A percentile compares a stretch with the other conserved stretches of the same genome.
phyloP scores from a whole-genome alignment of 2,329 filamentous ascomycete species.

The Alternaria atra region DNA sequence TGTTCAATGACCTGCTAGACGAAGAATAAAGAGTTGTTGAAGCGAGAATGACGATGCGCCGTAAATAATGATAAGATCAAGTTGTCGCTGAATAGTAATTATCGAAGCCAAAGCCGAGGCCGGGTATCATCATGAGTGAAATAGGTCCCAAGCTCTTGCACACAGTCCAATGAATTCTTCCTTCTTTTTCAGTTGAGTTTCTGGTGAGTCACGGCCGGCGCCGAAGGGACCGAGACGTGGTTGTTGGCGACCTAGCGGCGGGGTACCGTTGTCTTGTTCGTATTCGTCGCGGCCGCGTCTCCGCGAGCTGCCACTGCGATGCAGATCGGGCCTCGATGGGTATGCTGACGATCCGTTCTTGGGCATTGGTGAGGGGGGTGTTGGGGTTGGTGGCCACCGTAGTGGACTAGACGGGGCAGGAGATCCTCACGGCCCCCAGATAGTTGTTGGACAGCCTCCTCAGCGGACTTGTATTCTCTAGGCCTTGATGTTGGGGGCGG shows the following conservation, averaged over 20 bases:
- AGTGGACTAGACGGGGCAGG: constrained; percentile 92
- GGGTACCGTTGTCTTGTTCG: constrained; percentile 84
- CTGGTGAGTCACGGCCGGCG: constrained; percentile 82
- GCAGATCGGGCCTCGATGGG: constrained; percentile 41
- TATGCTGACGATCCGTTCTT: constrained; percentile 46
- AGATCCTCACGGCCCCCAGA: constrained; percentile 92
- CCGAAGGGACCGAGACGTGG: constrained; percentile 71
- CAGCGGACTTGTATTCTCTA: constrained; percentile 92
- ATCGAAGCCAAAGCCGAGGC: constrained; percentile 22
- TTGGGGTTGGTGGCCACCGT: constrained; percentile 94
- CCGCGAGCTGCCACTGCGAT: constrained; percentile 69
- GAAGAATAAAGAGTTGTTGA: constrained; percentile 25
- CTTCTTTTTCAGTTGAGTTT: constrained; percentile 84
- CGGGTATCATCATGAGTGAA: constrained; percentile 74
- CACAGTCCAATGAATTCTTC: constrained; percentile 91
- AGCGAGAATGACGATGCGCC: constrained; percentile 38
- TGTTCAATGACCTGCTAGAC: constrained; percentile 11
- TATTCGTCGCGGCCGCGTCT: constrained; percentile 88
- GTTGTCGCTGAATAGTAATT: constrained; percentile 19
- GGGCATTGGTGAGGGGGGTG: constrained; percentile 81
- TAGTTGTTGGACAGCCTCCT: constrained; percentile 91
- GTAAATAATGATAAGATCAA: constrained; percentile 18
- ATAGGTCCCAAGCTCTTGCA: constrained; percentile 92
- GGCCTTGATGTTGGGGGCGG: constrained; percentile 66
- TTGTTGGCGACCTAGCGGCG: constrained; percentile 75